A percentile compares a stretch with the other conserved stretches of the same genome.
Conservation (phyloP, 2,329 filamentous ascomycete genomes). For the Aspergillus sp. region DNA sequence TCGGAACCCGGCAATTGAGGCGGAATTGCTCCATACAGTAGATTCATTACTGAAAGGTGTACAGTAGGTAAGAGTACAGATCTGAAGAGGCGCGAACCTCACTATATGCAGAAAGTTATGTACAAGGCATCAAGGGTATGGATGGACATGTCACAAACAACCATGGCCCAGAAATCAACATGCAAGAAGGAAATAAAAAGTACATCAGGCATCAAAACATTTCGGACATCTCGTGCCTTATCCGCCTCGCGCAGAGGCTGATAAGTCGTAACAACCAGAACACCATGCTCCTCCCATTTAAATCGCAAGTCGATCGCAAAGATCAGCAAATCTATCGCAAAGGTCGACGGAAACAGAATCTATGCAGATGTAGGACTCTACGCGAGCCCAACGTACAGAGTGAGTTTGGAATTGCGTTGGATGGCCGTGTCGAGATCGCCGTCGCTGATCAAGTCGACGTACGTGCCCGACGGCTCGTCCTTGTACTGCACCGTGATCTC, state of each 20-base stretch:
- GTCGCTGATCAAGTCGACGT: slow-evolving; percentile 73
- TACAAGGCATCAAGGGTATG: slow-evolving; percentile 27
- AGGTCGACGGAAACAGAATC: slow-evolving; percentile 12
- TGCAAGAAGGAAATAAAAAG: slow-evolving; percentile 11
- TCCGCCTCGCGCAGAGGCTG: slow-evolving; percentile 14
- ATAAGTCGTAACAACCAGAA: slow-evolving; percentile 9
- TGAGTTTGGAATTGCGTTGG: slow-evolving; percentile 81
- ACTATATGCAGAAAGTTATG: slow-evolving; percentile 34
- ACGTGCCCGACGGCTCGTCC: slow-evolving; percentile 75
- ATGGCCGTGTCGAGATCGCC: slow-evolving; percentile 78
- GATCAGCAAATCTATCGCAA: slow-evolving; percentile 16
- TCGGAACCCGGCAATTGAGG: neutral
- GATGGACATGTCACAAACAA: slow-evolving; percentile 14
- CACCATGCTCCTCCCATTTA: neutral
- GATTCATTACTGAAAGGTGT: no score
- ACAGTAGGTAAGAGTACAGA: neutral
- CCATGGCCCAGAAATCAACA: slow-evolving; percentile 14
- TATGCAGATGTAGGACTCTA: slow-evolving; percentile 22
- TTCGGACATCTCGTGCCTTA: slow-evolving; percentile 34
- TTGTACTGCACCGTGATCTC: slow-evolving; percentile 79
- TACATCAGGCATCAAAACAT: slow-evolving; percentile 22
- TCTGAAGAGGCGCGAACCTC: neutral
- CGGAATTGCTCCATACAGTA: neutral
- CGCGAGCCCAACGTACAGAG: slow-evolving; percentile 62
- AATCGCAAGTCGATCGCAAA: slow-evolving; percentile 1